These are phyloP conservation scores for Sugiyamaella castrensis DNA, from an alignment of 1,139 yeast genomes.

Conservation along the genomic window DNA sequence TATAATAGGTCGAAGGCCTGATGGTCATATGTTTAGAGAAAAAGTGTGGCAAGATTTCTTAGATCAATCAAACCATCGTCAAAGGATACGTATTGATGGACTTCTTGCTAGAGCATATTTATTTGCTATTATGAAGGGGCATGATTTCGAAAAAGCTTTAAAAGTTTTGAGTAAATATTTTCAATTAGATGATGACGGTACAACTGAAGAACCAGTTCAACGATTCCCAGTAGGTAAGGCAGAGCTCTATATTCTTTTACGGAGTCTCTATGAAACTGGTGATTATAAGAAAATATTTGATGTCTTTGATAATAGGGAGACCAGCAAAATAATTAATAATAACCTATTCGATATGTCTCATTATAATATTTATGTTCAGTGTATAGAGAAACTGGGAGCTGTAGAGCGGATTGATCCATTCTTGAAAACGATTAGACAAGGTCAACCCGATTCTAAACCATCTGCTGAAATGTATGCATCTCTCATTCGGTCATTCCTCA, in stretches of 20 bases:
- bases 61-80: conserved; percentile 5
- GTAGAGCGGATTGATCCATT: conserved; percentile 4
- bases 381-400: conserved; percentile 12
- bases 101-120: conserved; percentile 19
- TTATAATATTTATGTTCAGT: conserved; percentile 14
- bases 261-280: conserved; percentile 3
- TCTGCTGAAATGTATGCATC: conserved; percentile 20
- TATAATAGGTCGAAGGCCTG: conserved; percentile 13
- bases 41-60: conserved; percentile 19
- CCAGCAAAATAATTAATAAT: neutral
- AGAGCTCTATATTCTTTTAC: conserved; percentile 6
- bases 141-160: neutral
- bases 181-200: neutral
- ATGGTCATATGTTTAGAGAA: conserved; percentile 7
- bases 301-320: neutral
- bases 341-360: conserved; percentile 14
- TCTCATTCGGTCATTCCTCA: conserved; percentile 16
- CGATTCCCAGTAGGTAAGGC: neutral
- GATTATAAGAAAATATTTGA: neutral
- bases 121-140: conserved; percentile 8
- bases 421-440: neutral
- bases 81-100: conserved; percentile 14
- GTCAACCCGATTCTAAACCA: conserved; percentile 4
- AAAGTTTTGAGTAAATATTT: conserved; percentile 1
- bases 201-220: neutral